Evolutionary conservation across 805 yeast genomes (phyloP), one percentile per base, ranked within the genome.

Genomic region (Metschnikowia proteae): DNA sequence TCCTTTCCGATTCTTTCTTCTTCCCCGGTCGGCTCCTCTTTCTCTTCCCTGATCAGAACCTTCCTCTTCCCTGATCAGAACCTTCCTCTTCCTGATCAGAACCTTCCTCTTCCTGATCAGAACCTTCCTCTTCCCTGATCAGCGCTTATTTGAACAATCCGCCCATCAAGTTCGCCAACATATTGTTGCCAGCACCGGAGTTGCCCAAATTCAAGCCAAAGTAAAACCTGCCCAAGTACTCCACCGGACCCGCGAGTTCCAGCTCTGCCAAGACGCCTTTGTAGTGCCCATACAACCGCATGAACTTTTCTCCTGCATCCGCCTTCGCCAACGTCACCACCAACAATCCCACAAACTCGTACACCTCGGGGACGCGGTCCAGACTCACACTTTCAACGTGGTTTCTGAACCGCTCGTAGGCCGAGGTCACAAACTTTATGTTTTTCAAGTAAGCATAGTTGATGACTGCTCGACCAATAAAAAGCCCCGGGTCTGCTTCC

Each of bases 401-500:
- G 32, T 55, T 48, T 8, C 37, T 53, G 45, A 66, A 71, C 17
- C 58, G 51, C 22, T 57, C 61, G 13, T 62, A 43, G 0, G 72
- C 53, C 13, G 67, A 66, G 32, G 60, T 57, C 3, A 86, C 87
- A 61, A 77, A 81, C 51, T 85, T 77, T 42, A 86, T 62, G 62
- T 89, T 87, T 45, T 78, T 80, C 48, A 86, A 74, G 55, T 82
- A 77, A 23, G 88, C 70, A 63, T 87, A 92, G 56, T 91, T 89
- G 47, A 90, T 65, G 5, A 89, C 83, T 2, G 89, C 80, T 54
- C 97, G 76, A 27, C 69, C 56, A 46, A 73, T 58, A 47, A 66
- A 70, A 5, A 63, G 50, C 0, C 75, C 75, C 2, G 58, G 58
- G 56, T 43, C 68, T 33, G 47, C 65, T 51, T 47, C 27, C 11